phyloP scores from a whole-genome alignment of 2,329 filamentous ascomycete species.

The Fusarium subtropicale region DNA sequence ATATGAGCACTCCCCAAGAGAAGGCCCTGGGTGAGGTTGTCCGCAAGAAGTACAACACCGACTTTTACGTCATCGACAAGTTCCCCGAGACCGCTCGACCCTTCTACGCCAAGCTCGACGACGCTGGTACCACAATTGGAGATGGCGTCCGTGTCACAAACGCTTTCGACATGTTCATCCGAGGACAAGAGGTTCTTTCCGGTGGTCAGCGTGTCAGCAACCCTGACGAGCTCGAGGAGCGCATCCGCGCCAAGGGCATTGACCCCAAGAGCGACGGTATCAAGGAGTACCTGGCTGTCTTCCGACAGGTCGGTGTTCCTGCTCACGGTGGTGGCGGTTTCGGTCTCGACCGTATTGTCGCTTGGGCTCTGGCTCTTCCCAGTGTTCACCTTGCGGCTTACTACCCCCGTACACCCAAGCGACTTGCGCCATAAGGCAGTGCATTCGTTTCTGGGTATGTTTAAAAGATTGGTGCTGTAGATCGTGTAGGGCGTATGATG shows the following conservation, averaged over 20 bases:
- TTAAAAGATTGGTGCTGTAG: not conserved
- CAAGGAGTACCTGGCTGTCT: conserved; percentile 89
- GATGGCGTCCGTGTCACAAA: conserved; percentile 65
- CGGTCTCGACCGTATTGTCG: conserved; percentile 87
- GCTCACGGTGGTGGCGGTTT: conserved; percentile 92
- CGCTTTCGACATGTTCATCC: conserved; percentile 86
- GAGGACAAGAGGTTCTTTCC: conserved; percentile 92
- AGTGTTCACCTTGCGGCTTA: conserved; percentile 69
- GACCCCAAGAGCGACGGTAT: conserved; percentile 80
- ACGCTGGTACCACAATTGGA: conserved; percentile 65
- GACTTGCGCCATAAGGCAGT: conserved; percentile 60
- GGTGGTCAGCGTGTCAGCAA: conserved; percentile 93
- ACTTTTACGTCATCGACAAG: conserved; percentile 98
- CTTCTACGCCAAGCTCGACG: conserved; percentile 86
- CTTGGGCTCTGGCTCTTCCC: conserved; percentile 69
- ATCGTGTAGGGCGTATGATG: not conserved
- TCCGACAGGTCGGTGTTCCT: conserved; percentile 82
- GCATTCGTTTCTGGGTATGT: not conserved
- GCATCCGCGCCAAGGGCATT: conserved; percentile 82
- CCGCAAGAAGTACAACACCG: conserved; percentile 88
- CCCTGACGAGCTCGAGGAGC: conserved; percentile 77
- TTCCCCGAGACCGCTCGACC: conserved; percentile 90
- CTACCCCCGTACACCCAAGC: conserved; percentile 71
- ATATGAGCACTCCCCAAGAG: conserved; percentile 84
- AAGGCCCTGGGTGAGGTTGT: conserved; percentile 90